Evolutionary conservation across 2,329 filamentous ascomycete species (phyloP).

Genomic region (Phoma sp.): DNA sequence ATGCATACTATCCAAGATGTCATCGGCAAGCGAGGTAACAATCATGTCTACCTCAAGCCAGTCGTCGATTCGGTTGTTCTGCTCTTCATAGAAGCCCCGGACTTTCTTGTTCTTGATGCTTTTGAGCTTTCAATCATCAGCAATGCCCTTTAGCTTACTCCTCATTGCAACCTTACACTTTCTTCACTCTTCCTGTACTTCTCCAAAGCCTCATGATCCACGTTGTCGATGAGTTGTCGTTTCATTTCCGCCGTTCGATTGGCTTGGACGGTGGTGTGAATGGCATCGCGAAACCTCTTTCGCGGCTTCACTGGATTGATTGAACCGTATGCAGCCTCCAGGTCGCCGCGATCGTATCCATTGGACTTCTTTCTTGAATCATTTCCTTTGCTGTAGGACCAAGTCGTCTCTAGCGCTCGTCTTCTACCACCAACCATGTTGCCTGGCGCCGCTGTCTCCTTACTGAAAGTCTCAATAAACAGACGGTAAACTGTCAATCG

Average conservation of each 20-base stretch:
- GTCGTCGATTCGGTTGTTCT: conserved; percentile 63
- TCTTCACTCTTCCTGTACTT: conserved; percentile 59
- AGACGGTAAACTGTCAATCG: no score
- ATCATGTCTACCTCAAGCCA: conserved; percentile 67
- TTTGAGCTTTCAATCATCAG: conserved; percentile 52
- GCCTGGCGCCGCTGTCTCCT: not conserved
- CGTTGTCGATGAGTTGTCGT: conserved; percentile 55
- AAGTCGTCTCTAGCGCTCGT: conserved; percentile 3
- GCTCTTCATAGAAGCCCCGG: conserved; percentile 62
- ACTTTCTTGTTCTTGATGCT: conserved; percentile 60
- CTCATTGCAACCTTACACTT: conserved; percentile 45
- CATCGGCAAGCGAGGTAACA: conserved; percentile 63
- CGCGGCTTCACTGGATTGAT: conserved; percentile 24
- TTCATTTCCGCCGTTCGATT: conserved; percentile 58
- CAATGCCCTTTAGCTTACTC: not conserved
- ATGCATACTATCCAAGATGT: conserved; percentile 67
- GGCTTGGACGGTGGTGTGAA: conserved; percentile 56
- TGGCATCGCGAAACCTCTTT: conserved; percentile 56
- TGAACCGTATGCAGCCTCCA: conserved; percentile 41
- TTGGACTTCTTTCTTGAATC: not conserved
- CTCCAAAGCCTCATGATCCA: conserved; percentile 58
- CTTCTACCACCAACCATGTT: conserved; percentile 16
- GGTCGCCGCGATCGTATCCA: conserved; percentile 22
- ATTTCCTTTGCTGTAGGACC: conserved; percentile 5
- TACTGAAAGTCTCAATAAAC: not conserved